These are phyloP conservation scores for Mortierella polycephala DNA, from an alignment of 371 early-diverging fungal species.

Conservation along the genomic window DNA sequence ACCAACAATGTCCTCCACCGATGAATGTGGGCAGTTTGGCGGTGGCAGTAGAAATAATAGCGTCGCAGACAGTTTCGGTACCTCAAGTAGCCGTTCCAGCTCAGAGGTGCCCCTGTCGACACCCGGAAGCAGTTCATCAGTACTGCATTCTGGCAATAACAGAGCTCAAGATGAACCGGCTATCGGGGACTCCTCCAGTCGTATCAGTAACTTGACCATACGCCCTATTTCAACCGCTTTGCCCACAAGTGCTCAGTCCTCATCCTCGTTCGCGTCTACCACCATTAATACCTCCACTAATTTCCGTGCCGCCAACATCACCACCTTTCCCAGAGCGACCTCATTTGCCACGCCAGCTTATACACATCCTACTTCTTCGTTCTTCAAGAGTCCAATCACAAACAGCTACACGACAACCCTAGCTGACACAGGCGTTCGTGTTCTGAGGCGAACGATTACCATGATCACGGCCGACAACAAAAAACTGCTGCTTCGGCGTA, in stretches of 20 bases:
- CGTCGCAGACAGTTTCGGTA: no score
- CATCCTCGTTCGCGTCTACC: background rate
- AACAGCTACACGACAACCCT: constrained; percentile 33
- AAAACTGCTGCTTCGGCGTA: constrained; percentile 24
- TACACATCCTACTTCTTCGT: constrained; percentile 21
- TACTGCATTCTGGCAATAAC: no score
- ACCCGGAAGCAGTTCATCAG: no score
- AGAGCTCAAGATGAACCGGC: background rate
- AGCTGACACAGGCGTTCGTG: constrained; percentile 38
- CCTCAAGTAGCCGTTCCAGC: no score
- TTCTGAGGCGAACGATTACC: constrained; percentile 35
- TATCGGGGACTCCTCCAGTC: background rate
- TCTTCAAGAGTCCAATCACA: constrained; percentile 47
- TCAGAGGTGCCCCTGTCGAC: no score
- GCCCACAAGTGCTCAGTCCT: no score
- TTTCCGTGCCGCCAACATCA: background rate
- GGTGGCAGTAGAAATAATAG: no score
- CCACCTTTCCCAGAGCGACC: background rate
- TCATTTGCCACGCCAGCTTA: background rate
- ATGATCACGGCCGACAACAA: constrained; percentile 41
- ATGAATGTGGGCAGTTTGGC: no score
- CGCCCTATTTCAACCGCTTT: no score
- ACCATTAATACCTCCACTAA: background rate
- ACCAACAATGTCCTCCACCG: no score
- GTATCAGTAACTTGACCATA: background rate